phyloP scores from a whole-genome alignment of 2,329 filamentous ascomycete genomes.

The Pyricularia grisea region DNA sequence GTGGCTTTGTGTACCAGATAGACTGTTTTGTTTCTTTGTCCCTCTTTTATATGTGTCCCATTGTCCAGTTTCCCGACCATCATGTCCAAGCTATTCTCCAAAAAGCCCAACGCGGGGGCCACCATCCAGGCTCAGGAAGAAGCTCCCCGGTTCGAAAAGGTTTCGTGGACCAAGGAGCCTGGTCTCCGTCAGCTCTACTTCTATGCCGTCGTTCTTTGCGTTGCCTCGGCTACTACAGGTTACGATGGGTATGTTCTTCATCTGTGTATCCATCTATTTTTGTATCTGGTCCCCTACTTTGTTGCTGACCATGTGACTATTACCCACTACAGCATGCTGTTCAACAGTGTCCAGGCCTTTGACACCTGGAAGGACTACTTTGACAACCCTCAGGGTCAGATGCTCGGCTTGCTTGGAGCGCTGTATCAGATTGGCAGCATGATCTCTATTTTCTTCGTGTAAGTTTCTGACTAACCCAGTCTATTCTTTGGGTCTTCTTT shows the following conservation, averaged over 20 bases:
- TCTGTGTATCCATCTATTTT: too few species aligned
- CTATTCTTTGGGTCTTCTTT: background rate
- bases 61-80: constrained; percentile 9
- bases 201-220: constrained; percentile 38
- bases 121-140: constrained; percentile 28
- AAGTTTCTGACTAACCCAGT: constrained; percentile 11
- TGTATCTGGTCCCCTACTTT: background rate
- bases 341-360: constrained; percentile 34
- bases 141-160: constrained; percentile 38
- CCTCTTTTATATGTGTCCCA: too few species aligned
- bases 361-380: constrained; percentile 37
- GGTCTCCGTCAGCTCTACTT: constrained; percentile 47
- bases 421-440: constrained; percentile 52
- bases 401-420: constrained; percentile 44
- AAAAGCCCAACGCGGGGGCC: constrained; percentile 16
- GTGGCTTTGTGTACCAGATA: background rate
- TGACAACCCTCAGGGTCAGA: constrained; percentile 29
- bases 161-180: constrained; percentile 44
- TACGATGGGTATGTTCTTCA: constrained; percentile 38
- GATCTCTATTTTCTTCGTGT: constrained; percentile 45
- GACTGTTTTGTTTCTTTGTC: background rate
- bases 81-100: constrained; percentile 15
- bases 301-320: background rate
- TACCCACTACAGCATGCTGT: constrained; percentile 26
- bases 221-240: constrained; percentile 46